phyloP scores from a whole-genome alignment of 768 basidiomycete species.

The Termitomyces sp. region DNA sequence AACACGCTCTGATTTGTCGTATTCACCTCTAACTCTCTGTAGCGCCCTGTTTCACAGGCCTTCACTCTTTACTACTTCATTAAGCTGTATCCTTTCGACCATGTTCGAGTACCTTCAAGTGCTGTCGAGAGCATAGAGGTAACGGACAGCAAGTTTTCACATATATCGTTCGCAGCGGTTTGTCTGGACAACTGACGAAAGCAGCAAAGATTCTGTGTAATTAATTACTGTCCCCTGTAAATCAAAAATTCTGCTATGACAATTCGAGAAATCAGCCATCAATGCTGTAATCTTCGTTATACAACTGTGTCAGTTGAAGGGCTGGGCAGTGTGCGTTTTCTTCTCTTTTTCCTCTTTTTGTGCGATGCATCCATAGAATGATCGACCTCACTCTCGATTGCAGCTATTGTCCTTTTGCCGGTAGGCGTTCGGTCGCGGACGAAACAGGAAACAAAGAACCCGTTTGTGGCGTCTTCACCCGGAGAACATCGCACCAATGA shows the following conservation, averaged over 20 bases:
- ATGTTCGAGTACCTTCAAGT: constrained; percentile 5
- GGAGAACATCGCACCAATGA: constrained; percentile 70
- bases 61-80: constrained; percentile 9
- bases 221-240: constrained; percentile 11
- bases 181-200: constrained; percentile 14
- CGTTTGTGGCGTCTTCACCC: constrained; percentile 85
- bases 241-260: constrained; percentile 7
- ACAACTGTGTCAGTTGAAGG: not conserved
- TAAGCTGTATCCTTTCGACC: constrained; percentile 6
- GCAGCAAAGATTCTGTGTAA: constrained; percentile 10
- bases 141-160: constrained; percentile 14
- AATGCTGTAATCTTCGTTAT: not conserved
- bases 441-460: constrained; percentile 98
- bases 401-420: constrained; percentile 20
- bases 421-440: constrained; percentile 25
- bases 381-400: constrained; percentile 12
- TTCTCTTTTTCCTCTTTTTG: constrained; percentile 17
- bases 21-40: constrained; percentile 36
- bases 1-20: constrained; percentile 20
- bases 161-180: constrained; percentile 6
- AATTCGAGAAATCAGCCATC: not conserved
- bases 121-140: constrained; percentile 10
- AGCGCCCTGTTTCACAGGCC: constrained; percentile 33
- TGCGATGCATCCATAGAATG: constrained; percentile 3
- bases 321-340: constrained; percentile 2